Conservation (phyloP, 495 filamentous ascomycete genomes). For the Aspergillus cristatus region DNA sequence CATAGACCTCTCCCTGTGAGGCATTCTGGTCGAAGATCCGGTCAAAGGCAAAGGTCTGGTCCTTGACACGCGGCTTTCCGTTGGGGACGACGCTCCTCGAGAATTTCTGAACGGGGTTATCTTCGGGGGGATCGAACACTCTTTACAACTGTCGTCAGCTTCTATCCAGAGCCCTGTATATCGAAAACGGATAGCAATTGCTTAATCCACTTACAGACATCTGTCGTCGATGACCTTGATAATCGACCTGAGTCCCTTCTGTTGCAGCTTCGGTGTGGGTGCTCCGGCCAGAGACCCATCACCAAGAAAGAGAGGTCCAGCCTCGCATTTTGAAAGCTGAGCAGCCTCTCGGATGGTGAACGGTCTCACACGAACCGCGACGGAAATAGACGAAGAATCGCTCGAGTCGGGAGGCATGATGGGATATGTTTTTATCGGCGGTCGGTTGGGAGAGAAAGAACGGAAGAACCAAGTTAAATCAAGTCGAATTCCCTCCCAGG, state of each 20-base stretch:
- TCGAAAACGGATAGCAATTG: neutral
- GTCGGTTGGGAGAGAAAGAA: no score
- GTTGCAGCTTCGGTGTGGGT: conserved; percentile 70
- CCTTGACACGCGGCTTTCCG: conserved; percentile 82
- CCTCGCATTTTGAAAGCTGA: conserved; percentile 65
- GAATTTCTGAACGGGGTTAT: conserved; percentile 88
- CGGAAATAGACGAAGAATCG: conserved; percentile 62
- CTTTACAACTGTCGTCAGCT: conserved; percentile 37
- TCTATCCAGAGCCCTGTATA: conserved; percentile 3
- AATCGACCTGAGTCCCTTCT: conserved; percentile 80
- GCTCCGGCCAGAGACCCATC: conserved; percentile 84
- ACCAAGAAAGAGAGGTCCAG: conserved; percentile 84
- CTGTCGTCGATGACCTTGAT: conserved; percentile 95
- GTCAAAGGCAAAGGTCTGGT: conserved; percentile 96
- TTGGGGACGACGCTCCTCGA: conserved; percentile 71
- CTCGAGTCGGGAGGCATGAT: conserved; percentile 30
- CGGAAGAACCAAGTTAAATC: no score
- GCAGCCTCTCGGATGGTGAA: conserved; percentile 68
- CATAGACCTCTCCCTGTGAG: conserved; percentile 89
- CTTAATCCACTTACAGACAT: conserved; percentile 66
- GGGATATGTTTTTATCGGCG: neutral
- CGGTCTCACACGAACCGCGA: conserved; percentile 78
- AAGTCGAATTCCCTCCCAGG: no score
- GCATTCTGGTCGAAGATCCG: conserved; percentile 94
- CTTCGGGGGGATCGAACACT: conserved; percentile 95